Base-by-base conservation (phyloP, 805 yeast genomes). In the Barnettozyma botsteinii region DNA sequence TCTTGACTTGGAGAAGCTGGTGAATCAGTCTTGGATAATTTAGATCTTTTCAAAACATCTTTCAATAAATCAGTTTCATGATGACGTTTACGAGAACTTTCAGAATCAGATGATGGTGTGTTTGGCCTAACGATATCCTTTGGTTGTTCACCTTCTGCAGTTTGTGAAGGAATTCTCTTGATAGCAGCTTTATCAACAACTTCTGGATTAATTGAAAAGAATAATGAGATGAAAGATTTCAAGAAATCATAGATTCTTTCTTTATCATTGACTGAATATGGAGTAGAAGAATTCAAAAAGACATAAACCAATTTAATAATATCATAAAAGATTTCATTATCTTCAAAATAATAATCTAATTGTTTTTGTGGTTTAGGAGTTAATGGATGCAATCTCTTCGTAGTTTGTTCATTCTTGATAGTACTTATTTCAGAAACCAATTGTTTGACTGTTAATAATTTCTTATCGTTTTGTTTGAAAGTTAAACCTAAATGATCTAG, bases 381-480 rank as follows among this genome's bases (percentile, higher is more conserved):
- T 52, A 86, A 70, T 28, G 95, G 95, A 53, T 85, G 88, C 43
- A 85, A 66, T 56, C 94, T 73, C 63, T 87, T 89, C 52, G 82
- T 85, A n/a, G 73, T 75, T 60, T 87, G 96, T 56, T 91, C 98
- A 31, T 85, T 84, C 63, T 89, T 88, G 31, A 89, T 84, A 3
- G 96, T 86, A 51, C 93, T 84, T 41, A 93, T 84, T 57, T 91
- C 98, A 47, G 95, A 83, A 12, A 93, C 79, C 51, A 93, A 65
- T 52, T 88, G 95, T 55, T 94, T 87, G 9, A 93, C 82, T 0
- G 98, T 87, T 52, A 93, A 65, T 41, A 87, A 65, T 61, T 93
- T 91, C 61, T 93, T 91, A 64, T 93, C 99, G 19, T 96, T 85
- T 60, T 93, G 98, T 64, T 93, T 93, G 68, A 93, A 93, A 1